Evolutionary conservation across 352 stramenopile species (phyloP).

Genomic region (Thalassiosira hispida): DNA sequence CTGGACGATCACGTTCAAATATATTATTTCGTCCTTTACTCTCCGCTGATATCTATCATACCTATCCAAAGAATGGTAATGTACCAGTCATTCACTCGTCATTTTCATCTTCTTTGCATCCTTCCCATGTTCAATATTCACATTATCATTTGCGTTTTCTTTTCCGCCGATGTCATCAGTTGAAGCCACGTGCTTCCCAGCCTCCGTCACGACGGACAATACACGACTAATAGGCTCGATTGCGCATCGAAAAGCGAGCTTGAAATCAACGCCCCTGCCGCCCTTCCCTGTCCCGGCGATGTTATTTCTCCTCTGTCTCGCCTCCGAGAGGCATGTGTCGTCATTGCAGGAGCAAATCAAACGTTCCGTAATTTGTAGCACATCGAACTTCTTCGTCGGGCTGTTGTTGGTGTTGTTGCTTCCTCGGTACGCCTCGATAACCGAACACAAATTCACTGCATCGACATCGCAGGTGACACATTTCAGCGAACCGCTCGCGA

Average conservation of each 20-base stretch:
- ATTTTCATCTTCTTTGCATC: not conserved
- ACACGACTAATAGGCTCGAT: constrained; percentile 5
- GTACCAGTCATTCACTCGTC: not conserved
- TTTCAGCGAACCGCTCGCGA: constrained; percentile 6
- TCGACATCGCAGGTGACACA: constrained; percentile 8
- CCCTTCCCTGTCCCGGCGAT: not conserved
- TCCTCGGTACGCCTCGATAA: constrained; percentile 2
- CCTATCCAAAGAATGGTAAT: too few relatives aligned
- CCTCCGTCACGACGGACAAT: not conserved
- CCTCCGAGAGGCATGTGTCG: constrained; percentile 5
- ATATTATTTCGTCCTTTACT: too few relatives aligned
- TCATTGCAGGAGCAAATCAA: constrained; percentile 13
- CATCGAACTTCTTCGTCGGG: not conserved
- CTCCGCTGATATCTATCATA: too few relatives aligned
- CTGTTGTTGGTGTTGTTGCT: not conserved
- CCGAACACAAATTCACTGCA: constrained; percentile 13
- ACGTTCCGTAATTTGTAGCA: constrained; percentile 7
- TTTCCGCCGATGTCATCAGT: not conserved
- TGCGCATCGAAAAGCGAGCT: constrained; percentile 5
- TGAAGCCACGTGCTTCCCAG: not conserved
- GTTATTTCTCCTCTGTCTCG: constrained; percentile 6
- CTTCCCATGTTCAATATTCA: constrained; percentile 2
- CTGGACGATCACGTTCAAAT: too few relatives aligned
- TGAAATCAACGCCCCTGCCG: not conserved
- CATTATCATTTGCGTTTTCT: not conserved